Conservation (phyloP, 1,139 yeast genomes). For the Saccharomycopsis hybrid region DNA sequence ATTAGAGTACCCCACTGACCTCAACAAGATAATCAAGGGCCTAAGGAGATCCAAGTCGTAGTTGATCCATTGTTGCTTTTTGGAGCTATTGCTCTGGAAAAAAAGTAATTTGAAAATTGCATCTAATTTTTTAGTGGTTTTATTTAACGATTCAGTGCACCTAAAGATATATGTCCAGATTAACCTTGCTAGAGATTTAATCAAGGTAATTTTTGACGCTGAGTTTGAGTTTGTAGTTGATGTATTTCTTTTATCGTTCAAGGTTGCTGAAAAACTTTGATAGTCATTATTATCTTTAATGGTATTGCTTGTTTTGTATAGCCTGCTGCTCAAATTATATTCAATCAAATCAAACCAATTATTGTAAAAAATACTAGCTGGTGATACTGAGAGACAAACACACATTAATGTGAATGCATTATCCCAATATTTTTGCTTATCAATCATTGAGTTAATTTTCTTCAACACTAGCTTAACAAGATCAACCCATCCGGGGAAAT, state of each 20-base stretch:
- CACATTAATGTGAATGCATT: constrained; percentile 60
- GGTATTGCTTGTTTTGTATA: constrained; percentile 37
- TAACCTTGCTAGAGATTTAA: constrained; percentile 64
- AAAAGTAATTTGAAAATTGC: constrained; percentile 51
- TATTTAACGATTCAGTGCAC: constrained; percentile 80
- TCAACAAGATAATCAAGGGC: constrained; percentile 62
- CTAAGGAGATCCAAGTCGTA: constrained; percentile 55
- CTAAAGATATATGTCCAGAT: constrained; percentile 88
- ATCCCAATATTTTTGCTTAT: constrained; percentile 61
- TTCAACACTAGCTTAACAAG: constrained; percentile 61
- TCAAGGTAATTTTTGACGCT: constrained; percentile 36
- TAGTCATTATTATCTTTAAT: constrained; percentile 41
- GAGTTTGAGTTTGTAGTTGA: constrained; percentile 2
- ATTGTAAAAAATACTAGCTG: constrained; percentile 67
- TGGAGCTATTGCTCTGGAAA: constrained; percentile 38
- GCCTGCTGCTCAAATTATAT: constrained; percentile 30
- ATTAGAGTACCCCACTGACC: constrained; percentile 74
- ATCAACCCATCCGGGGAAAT: constrained; percentile 91
- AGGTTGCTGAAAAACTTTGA: constrained; percentile 3
- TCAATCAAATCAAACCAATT: constrained; percentile 73
- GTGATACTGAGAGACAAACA: constrained; percentile 78
- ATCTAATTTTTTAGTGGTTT: constrained; percentile 67
- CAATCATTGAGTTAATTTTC: constrained; percentile 39
- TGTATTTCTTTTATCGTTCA: constrained; percentile 5
- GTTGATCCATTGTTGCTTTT: constrained; percentile 68